Evolutionary conservation across 2,329 filamentous ascomycete genomes (phyloP).

Genomic region (Gaeumannomyces sp.): DNA sequence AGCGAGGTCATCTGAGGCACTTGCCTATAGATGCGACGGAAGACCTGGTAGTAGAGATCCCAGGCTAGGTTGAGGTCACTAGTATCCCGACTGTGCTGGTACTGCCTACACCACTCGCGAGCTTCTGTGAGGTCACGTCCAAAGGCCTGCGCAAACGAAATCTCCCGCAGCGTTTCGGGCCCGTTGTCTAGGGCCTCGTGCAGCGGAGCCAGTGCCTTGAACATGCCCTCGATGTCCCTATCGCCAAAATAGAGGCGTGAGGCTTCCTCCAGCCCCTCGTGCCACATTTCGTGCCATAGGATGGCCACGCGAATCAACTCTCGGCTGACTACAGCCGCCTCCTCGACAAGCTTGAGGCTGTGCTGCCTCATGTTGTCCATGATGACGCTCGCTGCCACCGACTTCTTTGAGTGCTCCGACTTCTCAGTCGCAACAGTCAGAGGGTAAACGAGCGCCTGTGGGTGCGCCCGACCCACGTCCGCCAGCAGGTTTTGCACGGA

Average conservation of each 20-base stretch:
- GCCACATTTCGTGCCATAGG: constrained; percentile 98
- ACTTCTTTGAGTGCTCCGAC: constrained; percentile 74
- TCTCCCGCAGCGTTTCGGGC: constrained; percentile 87
- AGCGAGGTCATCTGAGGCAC: constrained; percentile 86
- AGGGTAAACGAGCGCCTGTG: constrained; percentile 93
- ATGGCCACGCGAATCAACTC: constrained; percentile 97
- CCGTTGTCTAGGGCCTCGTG: constrained; percentile 88
- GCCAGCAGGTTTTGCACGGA: constrained; percentile 88
- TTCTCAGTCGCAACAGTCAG: constrained; percentile 92
- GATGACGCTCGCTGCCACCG: constrained; percentile 81
- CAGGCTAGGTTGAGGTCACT: constrained; percentile 96
- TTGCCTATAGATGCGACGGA: constrained; percentile 90
- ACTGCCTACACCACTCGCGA: constrained; percentile 91
- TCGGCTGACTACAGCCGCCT: constrained; percentile 90
- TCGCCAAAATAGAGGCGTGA: constrained; percentile 96
- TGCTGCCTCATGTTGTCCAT: constrained; percentile 99
- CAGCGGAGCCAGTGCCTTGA: constrained; percentile 79
- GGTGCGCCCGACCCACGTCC: constrained; percentile 89
- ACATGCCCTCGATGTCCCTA: constrained; percentile 97
- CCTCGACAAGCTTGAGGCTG: constrained; percentile 84
- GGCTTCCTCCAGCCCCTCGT: constrained; percentile 94
- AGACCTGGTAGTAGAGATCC: constrained; percentile 99
- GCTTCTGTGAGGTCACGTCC: constrained; percentile 92
- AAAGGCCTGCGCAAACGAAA: constrained; percentile 96
- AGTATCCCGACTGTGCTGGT: constrained; percentile 79